These are phyloP conservation scores for Calonectria hawksworthii DNA, from an alignment of 2,329 filamentous ascomycete genomes.

Conservation along the genomic window DNA sequence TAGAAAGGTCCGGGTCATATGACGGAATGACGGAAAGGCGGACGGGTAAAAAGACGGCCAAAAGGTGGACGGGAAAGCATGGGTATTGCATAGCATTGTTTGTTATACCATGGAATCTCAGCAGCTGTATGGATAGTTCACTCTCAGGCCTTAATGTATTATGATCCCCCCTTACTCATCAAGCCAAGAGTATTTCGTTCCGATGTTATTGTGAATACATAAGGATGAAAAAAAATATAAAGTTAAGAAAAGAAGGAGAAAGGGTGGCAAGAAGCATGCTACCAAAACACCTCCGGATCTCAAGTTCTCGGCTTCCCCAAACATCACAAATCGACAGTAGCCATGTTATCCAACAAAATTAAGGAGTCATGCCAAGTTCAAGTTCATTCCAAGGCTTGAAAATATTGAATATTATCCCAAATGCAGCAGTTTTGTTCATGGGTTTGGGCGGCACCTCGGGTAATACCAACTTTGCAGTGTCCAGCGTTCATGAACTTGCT, in stretches of 20 bases:
- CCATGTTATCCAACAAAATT: not conserved
- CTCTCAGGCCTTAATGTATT: conserved; percentile 22
- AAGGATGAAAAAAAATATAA: not conserved
- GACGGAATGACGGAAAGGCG: conserved; percentile 34
- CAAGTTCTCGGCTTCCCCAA: not conserved
- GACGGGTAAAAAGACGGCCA: conserved; percentile 33
- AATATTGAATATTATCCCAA: not conserved
- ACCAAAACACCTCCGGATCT: not conserved
- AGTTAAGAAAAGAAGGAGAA: not conserved
- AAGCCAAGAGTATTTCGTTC: not conserved
- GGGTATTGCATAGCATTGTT: conserved; percentile 34
- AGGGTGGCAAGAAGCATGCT: not conserved
- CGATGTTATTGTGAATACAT: not conserved
- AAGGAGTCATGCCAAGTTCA: not conserved
- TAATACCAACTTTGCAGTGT: not conserved
- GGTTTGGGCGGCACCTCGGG: not conserved
- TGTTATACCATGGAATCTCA: conserved; percentile 18
- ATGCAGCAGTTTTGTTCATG: not conserved
- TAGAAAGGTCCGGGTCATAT: conserved; percentile 33
- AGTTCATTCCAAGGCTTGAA: not conserved
- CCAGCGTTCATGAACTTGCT: not conserved
- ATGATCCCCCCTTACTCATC: conserved; percentile 5
- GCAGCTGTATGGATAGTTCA: conserved; percentile 8
- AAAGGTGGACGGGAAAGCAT: conserved; percentile 28
- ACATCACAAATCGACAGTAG: not conserved